A percentile compares a stretch with the other conserved stretches of the same genome.
phyloP scores from a whole-genome alignment of 148 eudicot species.

The Silene uniflora region DNA sequence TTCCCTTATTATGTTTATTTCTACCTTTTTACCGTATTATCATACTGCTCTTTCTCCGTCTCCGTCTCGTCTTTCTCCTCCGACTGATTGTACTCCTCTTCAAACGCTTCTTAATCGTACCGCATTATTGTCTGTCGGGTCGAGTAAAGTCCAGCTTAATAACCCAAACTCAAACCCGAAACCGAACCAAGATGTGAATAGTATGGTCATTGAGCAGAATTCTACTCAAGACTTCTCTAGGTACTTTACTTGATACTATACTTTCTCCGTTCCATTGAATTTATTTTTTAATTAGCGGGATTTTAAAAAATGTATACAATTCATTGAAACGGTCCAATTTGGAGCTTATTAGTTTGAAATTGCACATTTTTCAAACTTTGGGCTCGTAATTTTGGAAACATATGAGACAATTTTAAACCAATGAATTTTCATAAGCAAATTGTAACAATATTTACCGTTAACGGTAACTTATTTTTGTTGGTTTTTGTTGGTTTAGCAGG shows the following conservation, averaged over 20 bases:
- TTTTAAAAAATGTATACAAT: too few species aligned
- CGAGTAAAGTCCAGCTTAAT: not conserved
- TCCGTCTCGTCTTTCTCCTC: slow-evolving; percentile 13
- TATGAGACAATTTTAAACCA: too few species aligned
- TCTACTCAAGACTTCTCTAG: not conserved
- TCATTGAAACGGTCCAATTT: too few species aligned
- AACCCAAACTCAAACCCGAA: not conserved
- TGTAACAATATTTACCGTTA: too few species aligned
- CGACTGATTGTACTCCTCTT: slow-evolving; percentile 11
- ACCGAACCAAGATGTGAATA: not conserved
- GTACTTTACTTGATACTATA: not conserved
- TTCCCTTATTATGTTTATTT: slow-evolving; percentile 42
- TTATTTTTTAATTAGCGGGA: too few species aligned
- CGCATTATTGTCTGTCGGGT: not conserved
- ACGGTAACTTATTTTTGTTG: not conserved
- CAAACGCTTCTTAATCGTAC: not conserved
- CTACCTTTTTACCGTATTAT: slow-evolving; percentile 59
- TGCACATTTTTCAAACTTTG: too few species aligned
- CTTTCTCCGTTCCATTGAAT: too few species aligned
- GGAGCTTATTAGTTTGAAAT: not conserved
- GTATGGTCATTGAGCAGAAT: too few species aligned
- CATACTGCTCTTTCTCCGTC: slow-evolving; percentile 28
- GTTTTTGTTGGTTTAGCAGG: not conserved
- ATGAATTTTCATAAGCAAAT: too few species aligned
- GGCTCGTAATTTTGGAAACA: too few species aligned